A percentile compares a stretch with the other conserved stretches of the same genome.
These are phyloP conservation scores for Rehmannia glutinosa DNA, from an alignment of 257 asterid genomes.

Conservation along the genomic window DNA sequence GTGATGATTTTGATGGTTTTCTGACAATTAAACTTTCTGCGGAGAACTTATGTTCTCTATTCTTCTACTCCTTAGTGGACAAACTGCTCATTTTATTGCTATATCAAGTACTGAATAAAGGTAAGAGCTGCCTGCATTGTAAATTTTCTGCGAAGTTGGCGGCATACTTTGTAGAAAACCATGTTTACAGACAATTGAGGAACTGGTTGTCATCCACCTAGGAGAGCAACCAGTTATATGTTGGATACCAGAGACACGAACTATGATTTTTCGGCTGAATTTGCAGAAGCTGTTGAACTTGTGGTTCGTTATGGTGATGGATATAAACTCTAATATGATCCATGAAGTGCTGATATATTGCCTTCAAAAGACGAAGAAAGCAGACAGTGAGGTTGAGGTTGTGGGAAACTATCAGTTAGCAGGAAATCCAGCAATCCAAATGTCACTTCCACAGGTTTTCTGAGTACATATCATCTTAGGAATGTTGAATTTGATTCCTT, in stretches of 20 bases:
- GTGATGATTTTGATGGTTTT: background rate
- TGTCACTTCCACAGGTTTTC: constrained; percentile 1
- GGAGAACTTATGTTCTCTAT: background rate
- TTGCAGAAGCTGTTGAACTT: too few species aligned
- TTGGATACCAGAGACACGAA: too few species aligned
- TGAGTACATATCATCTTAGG: background rate
- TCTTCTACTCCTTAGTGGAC: background rate
- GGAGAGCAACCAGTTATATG: too few species aligned
- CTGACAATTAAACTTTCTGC: constrained; percentile 1
- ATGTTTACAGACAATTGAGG: too few species aligned
- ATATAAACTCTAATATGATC: background rate
- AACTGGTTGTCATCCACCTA: too few species aligned
- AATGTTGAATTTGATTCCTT: constrained; percentile 6
- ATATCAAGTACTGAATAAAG: background rate
- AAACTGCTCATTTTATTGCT: background rate
- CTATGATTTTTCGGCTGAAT: too few species aligned
- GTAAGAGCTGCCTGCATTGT: background rate
- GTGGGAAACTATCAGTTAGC: background rate
- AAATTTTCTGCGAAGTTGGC: constrained; percentile 1
- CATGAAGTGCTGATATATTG: background rate
- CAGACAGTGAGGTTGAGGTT: background rate
- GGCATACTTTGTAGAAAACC: background rate
- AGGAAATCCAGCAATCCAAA: background rate
- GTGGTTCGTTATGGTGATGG: constrained; percentile 1
- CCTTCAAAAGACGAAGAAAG: constrained; percentile 6